Evolutionary conservation across 352 stramenopile species (phyloP), one percentile per base, ranked within the genome.

Genomic region (Thraustochytrium sp.): DNA sequence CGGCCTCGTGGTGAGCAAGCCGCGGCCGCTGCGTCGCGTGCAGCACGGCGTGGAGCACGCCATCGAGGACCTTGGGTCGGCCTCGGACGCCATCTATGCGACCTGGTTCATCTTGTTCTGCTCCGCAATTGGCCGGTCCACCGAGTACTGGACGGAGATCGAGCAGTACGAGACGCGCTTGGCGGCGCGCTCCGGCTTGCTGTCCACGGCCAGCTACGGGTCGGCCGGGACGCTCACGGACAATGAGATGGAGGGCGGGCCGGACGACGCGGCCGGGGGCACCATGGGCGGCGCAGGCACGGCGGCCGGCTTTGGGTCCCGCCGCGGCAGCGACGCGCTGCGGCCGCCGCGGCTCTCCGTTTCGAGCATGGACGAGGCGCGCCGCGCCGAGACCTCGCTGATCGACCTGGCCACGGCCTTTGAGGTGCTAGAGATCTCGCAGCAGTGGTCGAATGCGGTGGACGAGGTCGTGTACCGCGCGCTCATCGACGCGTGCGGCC

Each of bases 341-440:
- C 51, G 51, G 16, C 21, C 48, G 62, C n/a, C n/a, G 18, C 76
- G 53, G 26, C 29, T 85, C n/a, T 73, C 63, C 21, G 29, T 59
- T 4, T 73, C 48, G 18, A 86, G 84, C 48, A 36, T 74, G 37
- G 85, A 87, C 59, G 62, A 55, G 82, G 85, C 82, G 61, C 44
- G 83, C 29, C 86, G 75, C 37, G n/a, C 86, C 29, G 78, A 86
- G 59, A 80, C 59, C 49, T 76, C 85, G 26, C 68, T 61, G 61
- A 88, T 87, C 8, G 87, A 92, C 82, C 74, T 92, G 18, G 87
- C 83, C 34, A 85, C 91, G 42, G 88, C 89, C 23, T 92, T 92
- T 82, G 89, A 92, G 82, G 90, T 92, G 86, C 84, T 92, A 0
- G 88, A 89, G 34, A 90, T 91, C 87, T 91, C 91, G 87, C 90